phyloP scores from a whole-genome alignment of 352 stramenopile genomes.

The Pilasporangium apinafurcum region DNA sequence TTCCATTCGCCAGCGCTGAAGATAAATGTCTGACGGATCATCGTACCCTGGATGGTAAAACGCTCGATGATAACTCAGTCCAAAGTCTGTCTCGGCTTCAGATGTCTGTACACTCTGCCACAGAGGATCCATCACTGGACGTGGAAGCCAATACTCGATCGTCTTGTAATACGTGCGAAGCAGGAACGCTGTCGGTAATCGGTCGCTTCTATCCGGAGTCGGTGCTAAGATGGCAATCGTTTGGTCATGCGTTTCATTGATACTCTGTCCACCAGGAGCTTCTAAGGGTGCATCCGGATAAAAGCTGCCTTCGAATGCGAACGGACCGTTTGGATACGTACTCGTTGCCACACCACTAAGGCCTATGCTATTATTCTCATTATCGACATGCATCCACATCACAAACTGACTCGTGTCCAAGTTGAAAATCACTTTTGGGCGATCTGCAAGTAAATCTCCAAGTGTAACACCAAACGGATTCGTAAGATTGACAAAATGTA shows the following conservation, averaged over 20 bases:
- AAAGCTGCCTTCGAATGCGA: slow-evolving; percentile 84
- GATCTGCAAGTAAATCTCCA: slow-evolving; percentile 53
- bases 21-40: slow-evolving; percentile 96
- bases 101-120: slow-evolving; percentile 94
- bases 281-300: slow-evolving; percentile 90
- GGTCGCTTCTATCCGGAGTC: slow-evolving; percentile 5
- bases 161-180: slow-evolving; percentile 94
- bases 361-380: slow-evolving; percentile 77
- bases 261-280: slow-evolving; percentile 55
- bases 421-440: slow-evolving; percentile 92
- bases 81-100: slow-evolving; percentile 79
- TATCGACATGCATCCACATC: slow-evolving; percentile 97
- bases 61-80: slow-evolving; percentile 94
- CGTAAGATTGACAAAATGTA: slow-evolving; percentile 92
- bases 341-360: slow-evolving; percentile 88
- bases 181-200: slow-evolving; percentile 69
- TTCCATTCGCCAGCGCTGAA: slow-evolving; percentile 94
- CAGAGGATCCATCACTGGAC: slow-evolving; percentile 94
- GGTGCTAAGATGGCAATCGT: slow-evolving; percentile 59
- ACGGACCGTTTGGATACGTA: slow-evolving; percentile 89
- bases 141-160: slow-evolving; percentile 92
- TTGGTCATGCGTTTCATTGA: slow-evolving; percentile 95
- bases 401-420: slow-evolving; percentile 83
- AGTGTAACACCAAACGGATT: slow-evolving; percentile 66
- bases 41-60: slow-evolving; percentile 94